Base-by-base conservation (phyloP, 176 grass and related monocot species). In the Cenchrus americanus region DNA sequence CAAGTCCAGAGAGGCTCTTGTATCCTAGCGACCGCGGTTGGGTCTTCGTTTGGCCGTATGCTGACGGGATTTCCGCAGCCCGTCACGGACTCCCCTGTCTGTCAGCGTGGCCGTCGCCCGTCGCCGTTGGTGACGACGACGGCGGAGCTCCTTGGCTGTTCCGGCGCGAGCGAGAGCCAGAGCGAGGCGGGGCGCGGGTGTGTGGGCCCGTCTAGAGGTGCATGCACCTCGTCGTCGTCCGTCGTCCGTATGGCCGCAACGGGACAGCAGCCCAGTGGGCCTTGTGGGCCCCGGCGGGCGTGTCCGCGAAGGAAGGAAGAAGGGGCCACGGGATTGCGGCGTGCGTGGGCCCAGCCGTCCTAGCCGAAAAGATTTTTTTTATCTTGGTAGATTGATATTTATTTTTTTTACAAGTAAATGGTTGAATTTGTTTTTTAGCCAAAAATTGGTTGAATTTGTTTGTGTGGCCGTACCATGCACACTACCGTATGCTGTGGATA, bases 261-360 rank as follows among this genome's bases (percentile, higher is more conserved):
- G 66, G 66, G 2, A 13, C 8, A 23, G 77, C 61, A 23, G 77
- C 69, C 77, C 60, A 66, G 84, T 74, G 77, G 85, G 49, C 85
- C 77, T 73, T 17, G 22, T 8, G 47, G 75, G 57, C 15, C 81
- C 58, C 44, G 2, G 7, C 11, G 48, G 7, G 68, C 68, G 77
- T 58, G 69, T 22, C 71, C 22, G 21, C 58, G 5, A 44, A 73
- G 67, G 5, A 44, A 73, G 67, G 67, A 44, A 43, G 34, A 37
- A 37, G 34, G 34, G 64, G 14, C 55, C 9, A 14, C 8, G 18
- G 44, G 27, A 23, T 64, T 62, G 30, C 82, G 60, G 82, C 62
- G 37, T 58, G 43, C 1, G 80, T 43, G 37, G 19, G 71, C 24
- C 71, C 47, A 48, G 3, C 34, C 60, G 40, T 27, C 51, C 51